Percentiles rank a stretch among this genome's conserved stretches.
Evolutionary conservation across 176 grass and related monocot genomes (phyloP).

Genomic region (Carex scoparia): DNA sequence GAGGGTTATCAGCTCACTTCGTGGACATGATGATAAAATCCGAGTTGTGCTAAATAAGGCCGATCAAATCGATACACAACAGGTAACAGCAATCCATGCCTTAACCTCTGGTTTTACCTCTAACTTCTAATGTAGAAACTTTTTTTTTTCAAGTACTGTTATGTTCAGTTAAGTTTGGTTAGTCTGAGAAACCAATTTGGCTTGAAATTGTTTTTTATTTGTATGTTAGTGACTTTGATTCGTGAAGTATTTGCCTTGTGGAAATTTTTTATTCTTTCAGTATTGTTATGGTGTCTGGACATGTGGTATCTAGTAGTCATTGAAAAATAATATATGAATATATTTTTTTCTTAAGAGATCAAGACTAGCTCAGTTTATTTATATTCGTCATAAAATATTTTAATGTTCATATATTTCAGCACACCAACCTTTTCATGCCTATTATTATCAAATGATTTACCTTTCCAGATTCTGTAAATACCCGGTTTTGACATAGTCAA

Average conservation of each 20-base stretch:
- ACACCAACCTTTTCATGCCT: not conserved
- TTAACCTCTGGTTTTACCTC: not conserved
- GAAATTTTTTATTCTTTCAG: not conserved
- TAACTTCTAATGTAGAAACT: not conserved
- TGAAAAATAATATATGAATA: not conserved
- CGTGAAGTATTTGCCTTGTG: not conserved
- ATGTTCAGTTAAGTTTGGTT: not conserved
- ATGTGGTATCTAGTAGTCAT: not conserved
- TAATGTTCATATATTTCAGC: not conserved
- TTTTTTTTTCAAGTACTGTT: not conserved
- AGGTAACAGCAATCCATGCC: conserved; percentile 36
- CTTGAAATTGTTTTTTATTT: not conserved
- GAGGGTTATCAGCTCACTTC: conserved; percentile 71
- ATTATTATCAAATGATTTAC: not conserved
- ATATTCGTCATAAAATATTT: not conserved
- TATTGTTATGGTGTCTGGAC: not conserved
- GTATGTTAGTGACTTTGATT: not conserved
- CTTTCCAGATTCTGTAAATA: not conserved
- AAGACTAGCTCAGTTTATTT: not conserved
- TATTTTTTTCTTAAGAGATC: not conserved
- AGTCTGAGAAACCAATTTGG: not conserved
- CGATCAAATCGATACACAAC: conserved; percentile 90
- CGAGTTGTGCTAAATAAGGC: conserved; percentile 91
- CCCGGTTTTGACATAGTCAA: not conserved
- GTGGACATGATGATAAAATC: conserved; percentile 93